These are phyloP conservation scores for Didymella exigua DNA, from an alignment of 2,329 filamentous ascomycete genomes.

Conservation along the genomic window DNA sequence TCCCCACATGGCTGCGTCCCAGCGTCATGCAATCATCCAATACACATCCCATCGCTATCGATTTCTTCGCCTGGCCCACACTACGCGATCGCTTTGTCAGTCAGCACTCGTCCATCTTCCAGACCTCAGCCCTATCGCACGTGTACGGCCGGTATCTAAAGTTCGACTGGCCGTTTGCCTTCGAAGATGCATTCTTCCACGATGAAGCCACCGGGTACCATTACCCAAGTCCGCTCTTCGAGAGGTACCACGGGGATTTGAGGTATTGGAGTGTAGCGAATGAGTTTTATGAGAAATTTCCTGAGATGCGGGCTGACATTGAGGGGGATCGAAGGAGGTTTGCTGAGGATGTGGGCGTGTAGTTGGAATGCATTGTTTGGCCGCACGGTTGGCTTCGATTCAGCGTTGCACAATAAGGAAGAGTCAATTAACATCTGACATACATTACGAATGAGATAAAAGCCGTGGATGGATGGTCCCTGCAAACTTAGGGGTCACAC, in stretches of 20 bases:
- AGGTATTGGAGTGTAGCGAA: slow-evolving; percentile 34
- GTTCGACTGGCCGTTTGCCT: slow-evolving; percentile 43
- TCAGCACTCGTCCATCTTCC: slow-evolving; percentile 31
- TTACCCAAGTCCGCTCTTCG: slow-evolving; percentile 37
- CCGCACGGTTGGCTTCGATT: neutral
- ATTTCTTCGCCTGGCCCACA: slow-evolving; percentile 45
- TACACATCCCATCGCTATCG: slow-evolving; percentile 37
- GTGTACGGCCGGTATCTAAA: slow-evolving; percentile 34
- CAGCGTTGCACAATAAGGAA: neutral
- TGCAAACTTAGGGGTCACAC: neutral
- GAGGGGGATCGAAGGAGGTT: slow-evolving; percentile 35
- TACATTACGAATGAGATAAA: neutral
- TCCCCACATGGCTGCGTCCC: slow-evolving; percentile 36
- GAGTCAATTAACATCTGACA: neutral
- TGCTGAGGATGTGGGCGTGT: neutral
- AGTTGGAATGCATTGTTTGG: no score
- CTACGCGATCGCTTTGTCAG: slow-evolving; percentile 38
- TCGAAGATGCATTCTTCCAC: slow-evolving; percentile 41
- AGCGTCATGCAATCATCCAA: slow-evolving; percentile 33
- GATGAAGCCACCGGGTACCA: slow-evolving; percentile 23
- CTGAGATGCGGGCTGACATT: slow-evolving; percentile 40
- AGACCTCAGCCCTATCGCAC: slow-evolving; percentile 25
- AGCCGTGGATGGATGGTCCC: neutral
- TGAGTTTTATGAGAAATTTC: slow-evolving; percentile 36
- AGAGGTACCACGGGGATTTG: slow-evolving; percentile 39